phyloP scores from a whole-genome alignment of 2,329 filamentous ascomycete species.

The Beauveria sp. region DNA sequence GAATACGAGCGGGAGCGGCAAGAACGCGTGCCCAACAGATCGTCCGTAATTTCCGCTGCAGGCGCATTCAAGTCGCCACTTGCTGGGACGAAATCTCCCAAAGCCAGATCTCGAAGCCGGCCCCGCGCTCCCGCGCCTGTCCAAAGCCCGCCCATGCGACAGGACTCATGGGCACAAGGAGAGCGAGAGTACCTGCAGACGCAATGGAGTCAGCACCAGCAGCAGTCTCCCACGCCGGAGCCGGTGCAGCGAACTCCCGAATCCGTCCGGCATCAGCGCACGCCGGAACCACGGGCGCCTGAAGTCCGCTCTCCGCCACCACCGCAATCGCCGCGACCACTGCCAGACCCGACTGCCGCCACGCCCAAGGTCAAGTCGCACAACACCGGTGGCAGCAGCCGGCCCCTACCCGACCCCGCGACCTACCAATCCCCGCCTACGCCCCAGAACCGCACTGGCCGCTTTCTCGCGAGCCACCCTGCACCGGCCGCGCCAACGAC shows the following conservation, averaged over 20 bases:
- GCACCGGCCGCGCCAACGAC: constrained; percentile 34
- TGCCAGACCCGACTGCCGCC: constrained; percentile 29
- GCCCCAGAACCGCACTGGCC: constrained; percentile 45
- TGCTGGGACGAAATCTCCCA: constrained; percentile 12
- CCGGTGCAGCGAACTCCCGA: constrained; percentile 15
- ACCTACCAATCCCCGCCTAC: constrained; percentile 22
- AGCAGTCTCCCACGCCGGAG: constrained; percentile 23
- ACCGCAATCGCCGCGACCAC: constrained; percentile 31
- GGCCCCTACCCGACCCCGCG: constrained; percentile 47
- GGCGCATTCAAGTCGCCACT: constrained; percentile 1
- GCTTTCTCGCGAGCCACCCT: constrained; percentile 48
- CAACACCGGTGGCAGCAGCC: constrained; percentile 29
- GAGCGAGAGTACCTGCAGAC: constrained; percentile 58
- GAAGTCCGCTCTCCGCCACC: constrained; percentile 14
- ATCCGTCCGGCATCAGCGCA: constrained; percentile 8
- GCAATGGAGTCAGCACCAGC: constrained; percentile 39
- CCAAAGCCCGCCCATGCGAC: constrained; percentile 40
- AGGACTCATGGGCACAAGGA: constrained; percentile 57
- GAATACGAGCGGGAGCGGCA: constrained; percentile 53
- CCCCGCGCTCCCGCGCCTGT: constrained; percentile 21
- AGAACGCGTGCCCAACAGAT: constrained; percentile 32
- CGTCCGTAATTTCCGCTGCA: neutral
- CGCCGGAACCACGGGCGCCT: constrained; percentile 11
- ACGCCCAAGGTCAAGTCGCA: constrained; percentile 27
- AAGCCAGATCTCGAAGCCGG: constrained; percentile 35